Evolutionary conservation across 2,329 filamentous ascomycete species (phyloP).

Genomic region (Pseudogymnoascus sp.): DNA sequence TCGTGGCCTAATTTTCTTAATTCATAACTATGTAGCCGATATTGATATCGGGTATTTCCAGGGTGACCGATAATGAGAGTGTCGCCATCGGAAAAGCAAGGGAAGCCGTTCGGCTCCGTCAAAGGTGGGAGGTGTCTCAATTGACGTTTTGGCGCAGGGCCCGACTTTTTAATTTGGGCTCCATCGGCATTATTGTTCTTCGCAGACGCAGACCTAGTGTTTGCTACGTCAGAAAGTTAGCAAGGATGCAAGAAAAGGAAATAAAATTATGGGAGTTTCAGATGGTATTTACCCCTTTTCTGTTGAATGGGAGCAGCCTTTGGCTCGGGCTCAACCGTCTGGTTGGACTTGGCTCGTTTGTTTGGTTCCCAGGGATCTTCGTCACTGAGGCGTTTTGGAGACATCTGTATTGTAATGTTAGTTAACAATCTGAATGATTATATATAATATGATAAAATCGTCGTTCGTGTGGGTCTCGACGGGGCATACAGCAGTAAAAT

Average conservation of each 20-base stretch:
- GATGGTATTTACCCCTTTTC: background rate
- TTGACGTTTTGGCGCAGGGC: background rate
- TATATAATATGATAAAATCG: background rate
- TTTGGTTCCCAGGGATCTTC: background rate
- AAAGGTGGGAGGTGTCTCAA: background rate
- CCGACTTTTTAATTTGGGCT: background rate
- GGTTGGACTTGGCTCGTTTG: background rate
- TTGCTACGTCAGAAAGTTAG: background rate
- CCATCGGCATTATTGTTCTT: background rate
- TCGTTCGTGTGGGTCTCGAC: background rate
- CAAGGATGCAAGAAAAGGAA: background rate
- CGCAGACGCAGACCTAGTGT: background rate
- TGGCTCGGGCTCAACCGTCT: background rate
- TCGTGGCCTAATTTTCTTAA: background rate
- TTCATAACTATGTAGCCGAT: background rate
- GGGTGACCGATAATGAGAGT: background rate
- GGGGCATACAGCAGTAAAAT: background rate
- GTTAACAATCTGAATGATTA: background rate
- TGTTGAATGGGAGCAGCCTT: background rate
- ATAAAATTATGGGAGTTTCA: background rate
- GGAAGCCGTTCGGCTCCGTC: background rate
- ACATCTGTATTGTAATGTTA: background rate
- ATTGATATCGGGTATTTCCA: background rate
- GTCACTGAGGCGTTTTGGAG: background rate
- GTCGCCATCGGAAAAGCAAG: background rate